Evolutionary conservation across 2,329 filamentous ascomycete genomes (phyloP).

Genomic region (Hypomyces perniciosus): DNA sequence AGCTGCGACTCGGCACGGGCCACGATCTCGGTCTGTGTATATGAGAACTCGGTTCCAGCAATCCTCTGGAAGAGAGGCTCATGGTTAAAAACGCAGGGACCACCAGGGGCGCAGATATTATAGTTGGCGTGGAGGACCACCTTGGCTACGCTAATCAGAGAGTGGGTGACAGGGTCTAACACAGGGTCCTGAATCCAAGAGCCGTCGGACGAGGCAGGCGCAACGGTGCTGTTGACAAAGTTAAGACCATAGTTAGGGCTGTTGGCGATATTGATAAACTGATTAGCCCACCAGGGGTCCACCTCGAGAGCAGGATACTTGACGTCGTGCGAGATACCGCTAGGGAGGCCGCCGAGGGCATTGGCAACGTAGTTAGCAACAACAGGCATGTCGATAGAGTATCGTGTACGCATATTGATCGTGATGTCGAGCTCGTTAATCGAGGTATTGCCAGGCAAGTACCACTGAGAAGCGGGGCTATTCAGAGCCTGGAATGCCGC

Average conservation of each 20-base stretch:
- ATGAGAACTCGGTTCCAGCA: conserved; percentile 9
- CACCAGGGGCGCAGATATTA: conserved; percentile 4
- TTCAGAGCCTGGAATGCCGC: neutral
- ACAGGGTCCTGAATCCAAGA: conserved; percentile 9
- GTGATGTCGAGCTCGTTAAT: conserved; percentile 11
- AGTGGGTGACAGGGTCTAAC: conserved; percentile 1
- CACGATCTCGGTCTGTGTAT: conserved; percentile 11
- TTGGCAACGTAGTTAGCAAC: conserved; percentile 4
- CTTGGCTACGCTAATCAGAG: conserved; percentile 2
- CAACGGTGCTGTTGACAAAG: conserved; percentile 1
- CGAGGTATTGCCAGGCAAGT: conserved; percentile 7
- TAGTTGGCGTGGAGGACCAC: conserved; percentile 9
- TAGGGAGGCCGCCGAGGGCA: neutral
- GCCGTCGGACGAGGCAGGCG: conserved; percentile 8
- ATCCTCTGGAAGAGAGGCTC: conserved; percentile 3
- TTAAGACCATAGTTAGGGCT: conserved; percentile 3
- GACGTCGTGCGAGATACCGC: conserved; percentile 6
- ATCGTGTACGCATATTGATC: conserved; percentile 12
- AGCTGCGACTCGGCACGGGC: conserved; percentile 6
- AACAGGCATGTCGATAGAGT: conserved; percentile 5
- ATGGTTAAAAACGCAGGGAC: conserved; percentile 9
- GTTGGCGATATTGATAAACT: conserved; percentile 3
- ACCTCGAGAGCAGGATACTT: conserved; percentile 11
- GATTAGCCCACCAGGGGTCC: conserved; percentile 2
- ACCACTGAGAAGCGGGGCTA: no score